Evolutionary conservation across 495 filamentous ascomycete species (phyloP), one percentile per base, ranked within the genome.

Genomic region (Annulohypoxylon maeteangense): DNA sequence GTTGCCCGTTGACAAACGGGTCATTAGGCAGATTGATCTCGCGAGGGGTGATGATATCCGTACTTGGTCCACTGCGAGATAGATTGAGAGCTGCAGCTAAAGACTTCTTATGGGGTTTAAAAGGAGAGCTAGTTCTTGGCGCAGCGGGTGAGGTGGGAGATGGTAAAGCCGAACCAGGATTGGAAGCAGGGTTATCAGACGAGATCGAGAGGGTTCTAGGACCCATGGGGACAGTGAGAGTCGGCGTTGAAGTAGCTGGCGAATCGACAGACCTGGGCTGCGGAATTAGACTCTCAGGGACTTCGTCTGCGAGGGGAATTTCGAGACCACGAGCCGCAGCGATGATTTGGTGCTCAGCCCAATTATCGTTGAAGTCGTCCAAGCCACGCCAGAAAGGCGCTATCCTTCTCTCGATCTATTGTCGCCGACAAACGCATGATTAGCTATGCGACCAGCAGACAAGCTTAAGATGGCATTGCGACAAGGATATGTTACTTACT

Each of bases 321-420:
- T 92, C 87, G 62, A 97, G 81, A 14, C 92, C 95, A 76, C 93
- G 89, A 25, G 92, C 95, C 20, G 92, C 95, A 40, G 96, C 94
- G 77, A 97, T 90, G 14, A 99, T 87, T 79, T 99, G 95, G 74
- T 92, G 88, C 70, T 99, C 95, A 3, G 93, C 92, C 95, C 95
- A 99, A 58, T 90, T 90, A 42, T 93, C 90, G 4, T 88, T 89
- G 70, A 95, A 90, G 73, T 99, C 95, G 69, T 97, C 91, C 10
- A 99, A 84, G 2, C 96, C 95, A 78, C 91, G 90, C 91, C 94
- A 99, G 75, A 99, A 98, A 0, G 95, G 95, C 22, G 95, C 95
- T 62, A 99, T 79, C 65, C 92, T 90, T 65, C 95, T 88, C 80
- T 98, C 95, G 78, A 98, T 93, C 93, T 97, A 78, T 74, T 47